These are phyloP conservation scores for Grosmannia huntii DNA, from an alignment of 2,329 filamentous ascomycete genomes.

Conservation along the genomic window DNA sequence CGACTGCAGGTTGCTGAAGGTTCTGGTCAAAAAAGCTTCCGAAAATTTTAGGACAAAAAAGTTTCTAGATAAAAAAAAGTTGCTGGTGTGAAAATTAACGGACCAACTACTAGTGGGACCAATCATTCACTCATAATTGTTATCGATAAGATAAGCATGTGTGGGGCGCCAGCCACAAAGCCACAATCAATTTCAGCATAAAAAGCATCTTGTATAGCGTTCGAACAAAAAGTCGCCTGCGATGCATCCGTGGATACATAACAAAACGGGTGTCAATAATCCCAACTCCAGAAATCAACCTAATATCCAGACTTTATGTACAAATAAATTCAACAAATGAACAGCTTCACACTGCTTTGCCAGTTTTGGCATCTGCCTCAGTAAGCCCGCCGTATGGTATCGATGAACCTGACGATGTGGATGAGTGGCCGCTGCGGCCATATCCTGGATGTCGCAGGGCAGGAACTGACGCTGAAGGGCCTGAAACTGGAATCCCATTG, in stretches of 20 bases:
- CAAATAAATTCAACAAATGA: neutral
- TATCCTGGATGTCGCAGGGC: slow-evolving; percentile 34
- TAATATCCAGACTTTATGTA: neutral
- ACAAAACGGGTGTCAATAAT: neutral
- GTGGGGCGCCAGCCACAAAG: neutral
- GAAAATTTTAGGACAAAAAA: slow-evolving; percentile 4
- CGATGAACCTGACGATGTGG: slow-evolving; percentile 2
- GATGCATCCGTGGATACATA: slow-evolving; percentile 8
- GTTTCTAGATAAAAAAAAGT: slow-evolving; percentile 9
- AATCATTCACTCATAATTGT: neutral
- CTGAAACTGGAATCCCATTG: slow-evolving; percentile 12
- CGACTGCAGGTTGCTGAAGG: neutral
- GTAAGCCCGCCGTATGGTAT: slow-evolving; percentile 6
- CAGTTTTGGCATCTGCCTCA: slow-evolving; percentile 6
- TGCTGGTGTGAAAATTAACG: slow-evolving; percentile 8
- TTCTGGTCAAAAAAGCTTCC: slow-evolving; percentile 2
- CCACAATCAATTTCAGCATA: neutral
- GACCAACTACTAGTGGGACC: neutral
- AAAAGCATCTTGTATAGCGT: neutral
- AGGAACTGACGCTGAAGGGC: slow-evolving; percentile 21
- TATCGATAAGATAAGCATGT: neutral
- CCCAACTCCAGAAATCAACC: neutral
- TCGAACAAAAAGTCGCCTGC: neutral
- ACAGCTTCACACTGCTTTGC: slow-evolving; percentile 1
- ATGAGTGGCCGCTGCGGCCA: slow-evolving; percentile 18